Percentiles rank a stretch among this genome's conserved stretches.
Conservation (phyloP, 139 green algal species). For the Cymbomonas tetramitiformis region DNA sequence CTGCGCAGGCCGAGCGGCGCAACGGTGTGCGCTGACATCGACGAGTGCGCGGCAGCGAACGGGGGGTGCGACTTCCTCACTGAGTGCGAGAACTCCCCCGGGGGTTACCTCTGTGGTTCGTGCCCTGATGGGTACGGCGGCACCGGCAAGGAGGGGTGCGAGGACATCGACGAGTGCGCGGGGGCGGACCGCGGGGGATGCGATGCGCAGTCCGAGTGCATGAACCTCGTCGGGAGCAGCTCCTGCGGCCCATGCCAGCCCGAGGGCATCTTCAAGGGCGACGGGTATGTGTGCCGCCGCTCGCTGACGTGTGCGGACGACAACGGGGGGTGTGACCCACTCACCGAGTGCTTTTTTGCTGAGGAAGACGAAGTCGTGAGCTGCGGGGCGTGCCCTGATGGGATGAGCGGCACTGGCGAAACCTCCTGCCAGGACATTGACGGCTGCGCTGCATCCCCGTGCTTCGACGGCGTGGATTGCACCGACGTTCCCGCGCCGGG, state of each 20-base stretch:
- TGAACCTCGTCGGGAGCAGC: too few relatives aligned
- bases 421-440: not conserved
- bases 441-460: not conserved
- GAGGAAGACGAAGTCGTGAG: not conserved
- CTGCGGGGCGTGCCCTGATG: constrained; percentile 1
- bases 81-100: not conserved
- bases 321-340: constrained; percentile 3
- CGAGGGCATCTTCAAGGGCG: too few relatives aligned
- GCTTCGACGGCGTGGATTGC: constrained; percentile 1
- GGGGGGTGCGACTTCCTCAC: constrained; percentile 2
- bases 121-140: constrained; percentile 1
- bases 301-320: not conserved
- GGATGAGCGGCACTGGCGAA: not conserved
- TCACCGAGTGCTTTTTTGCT: not conserved
- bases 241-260: too few relatives aligned
- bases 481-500: not conserved
- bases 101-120: not conserved
- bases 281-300: too few relatives aligned
- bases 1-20: too few relatives aligned
- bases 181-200: too few relatives aligned
- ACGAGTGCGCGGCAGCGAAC: too few relatives aligned
- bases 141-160: not conserved
- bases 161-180: not conserved
- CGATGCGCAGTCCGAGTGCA: too few relatives aligned
- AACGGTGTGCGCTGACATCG: too few relatives aligned